These are phyloP conservation scores for Rubia peregrina DNA, from an alignment of 305 asterid genomes.

Conservation along the genomic window DNA sequence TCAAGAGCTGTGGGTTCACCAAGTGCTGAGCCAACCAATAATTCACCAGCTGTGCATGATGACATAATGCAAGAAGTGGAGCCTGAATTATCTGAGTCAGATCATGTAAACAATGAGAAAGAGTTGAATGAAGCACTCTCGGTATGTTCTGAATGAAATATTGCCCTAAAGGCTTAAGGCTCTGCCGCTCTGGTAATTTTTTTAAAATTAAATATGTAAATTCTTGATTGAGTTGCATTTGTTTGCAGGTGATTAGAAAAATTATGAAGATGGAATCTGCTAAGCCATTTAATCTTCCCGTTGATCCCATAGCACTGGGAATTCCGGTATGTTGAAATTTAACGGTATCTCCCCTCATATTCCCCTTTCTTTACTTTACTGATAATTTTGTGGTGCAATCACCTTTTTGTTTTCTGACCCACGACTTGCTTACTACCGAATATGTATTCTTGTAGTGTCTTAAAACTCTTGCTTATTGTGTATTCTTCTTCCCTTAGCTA, in stretches of 20 bases:
- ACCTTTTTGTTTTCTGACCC: neutral
- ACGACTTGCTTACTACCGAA: neutral
- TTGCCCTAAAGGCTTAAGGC: neutral
- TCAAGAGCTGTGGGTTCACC: slow-evolving; percentile 66
- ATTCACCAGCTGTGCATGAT: slow-evolving; percentile 40
- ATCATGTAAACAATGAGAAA: slow-evolving; percentile 50
- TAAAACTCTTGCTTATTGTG: slow-evolving; percentile 1
- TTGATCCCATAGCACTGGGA: slow-evolving; percentile 70
- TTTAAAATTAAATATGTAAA: neutral
- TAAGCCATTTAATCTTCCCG: slow-evolving; percentile 67
- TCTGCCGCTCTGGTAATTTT: no score
- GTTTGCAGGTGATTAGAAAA: slow-evolving; percentile 60
- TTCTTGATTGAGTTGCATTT: slow-evolving; percentile 3
- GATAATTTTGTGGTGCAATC: neutral
- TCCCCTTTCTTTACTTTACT: neutral
- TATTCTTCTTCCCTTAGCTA: neutral
- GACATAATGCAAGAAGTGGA: slow-evolving; percentile 47
- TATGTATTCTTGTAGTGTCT: neutral
- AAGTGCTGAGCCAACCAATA: slow-evolving; percentile 62
- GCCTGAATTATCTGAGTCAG: slow-evolving; percentile 30
- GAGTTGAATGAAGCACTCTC: slow-evolving; percentile 68
- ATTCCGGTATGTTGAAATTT: slow-evolving; percentile 44
- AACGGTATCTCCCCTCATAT: neutral
- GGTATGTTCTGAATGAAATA: slow-evolving; percentile 32
- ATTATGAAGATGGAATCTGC: slow-evolving; percentile 85